Evolutionary conservation across 208 protist species (phyloP), one percentile per base, ranked within the genome.

Genomic region (Crithidia mellificae): DNA sequence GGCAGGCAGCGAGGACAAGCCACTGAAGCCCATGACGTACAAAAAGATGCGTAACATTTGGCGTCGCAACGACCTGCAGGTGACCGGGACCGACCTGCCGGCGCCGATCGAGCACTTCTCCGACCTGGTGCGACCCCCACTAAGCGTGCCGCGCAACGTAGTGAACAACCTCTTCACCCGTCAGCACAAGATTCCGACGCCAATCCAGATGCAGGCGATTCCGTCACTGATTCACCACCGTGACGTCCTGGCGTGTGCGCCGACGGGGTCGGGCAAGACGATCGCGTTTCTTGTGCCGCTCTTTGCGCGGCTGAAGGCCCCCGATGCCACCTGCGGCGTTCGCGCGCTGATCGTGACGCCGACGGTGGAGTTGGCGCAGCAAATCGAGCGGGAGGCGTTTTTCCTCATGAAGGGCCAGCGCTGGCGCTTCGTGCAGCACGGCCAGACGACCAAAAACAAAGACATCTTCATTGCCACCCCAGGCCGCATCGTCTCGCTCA

Each of bases 201-300:
- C 97, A 11, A 97, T 99, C 69, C 98, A 99, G 85, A 98, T 97
- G 91, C 95, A 99, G 78, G 83, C 95, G 12, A 98, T 99, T 41
- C 96, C 98, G 6, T 78, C 81, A 25, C 73, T 99, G 8, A 86
- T 98, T 25, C 77, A 90, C 50, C 69, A 81, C 20, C 74, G 95
- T 24, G 95, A 98, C 43, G 79, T 98, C 1, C 65, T 98, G 15
- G 88, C 90, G 6, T 95, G 88, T 57, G 90, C 90, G 5, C 91
- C 89, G n/a, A 97, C 93, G 15, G 91, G 90, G 24, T 98, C 93
- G 4, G 97, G 97, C 58, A 99, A 99, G 68, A 99, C 98, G 20
- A 82, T 96, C 25, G 88, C 94, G 20, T 99, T 98, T 55, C 73
- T 97, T 24, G 71, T 98, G 47, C 97, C 98, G 17, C 83, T 98